Base-by-base conservation (phyloP, 2,329 filamentous ascomycete genomes). In the Colletotrichum lupini region DNA sequence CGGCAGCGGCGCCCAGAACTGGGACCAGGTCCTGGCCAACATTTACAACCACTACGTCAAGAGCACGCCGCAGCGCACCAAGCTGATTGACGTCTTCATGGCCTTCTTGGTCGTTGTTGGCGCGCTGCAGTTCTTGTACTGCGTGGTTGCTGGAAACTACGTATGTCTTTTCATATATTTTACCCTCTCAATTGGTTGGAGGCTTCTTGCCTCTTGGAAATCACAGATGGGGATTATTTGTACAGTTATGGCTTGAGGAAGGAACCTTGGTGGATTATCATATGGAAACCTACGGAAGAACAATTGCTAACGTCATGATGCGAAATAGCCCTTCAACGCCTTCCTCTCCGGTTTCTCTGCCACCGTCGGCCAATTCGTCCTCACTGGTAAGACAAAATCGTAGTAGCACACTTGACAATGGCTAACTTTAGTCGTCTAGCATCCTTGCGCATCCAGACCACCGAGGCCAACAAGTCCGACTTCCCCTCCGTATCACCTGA, bases 261-360 rank as follows among this genome's bases (percentile, higher is more conserved):
- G 55, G 11, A 30, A 8, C 11, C 9, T 53, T n/a, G 22, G 35
- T 12, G 35, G 66, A 55, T 12, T n/a, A 49, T 14, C n/a, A 55
- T 12, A n/a, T 32, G 57, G 14, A 66, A 35, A 35, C 62, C 12
- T 42, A 32, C 16, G 30, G 49, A 57, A 61, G n/a, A 68, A 72
- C 73, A 52, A 76, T 74, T 71, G 42, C 77, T 82, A 74, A 79
- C 65, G 2, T 9, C 1, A 11, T 6, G 22, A 3, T 42, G 60
- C n/a, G 35, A 8, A 72, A 73, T 80, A 98, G 96, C 97, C 97
- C 11, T 99, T 99, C 89, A 99, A 99, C 83, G 97, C 97, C 76
- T 99, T 99, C 87, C 91, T 99, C 37, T 94, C 95, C 37, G 97
- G 97, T 60, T 99, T 99, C 87, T 92, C 91, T 74, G 95, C 96